Percentiles rank a stretch among this genome's conserved stretches.
Evolutionary conservation across 768 basidiomycete species (phyloP).

Genomic region (Boletellus sp.): DNA sequence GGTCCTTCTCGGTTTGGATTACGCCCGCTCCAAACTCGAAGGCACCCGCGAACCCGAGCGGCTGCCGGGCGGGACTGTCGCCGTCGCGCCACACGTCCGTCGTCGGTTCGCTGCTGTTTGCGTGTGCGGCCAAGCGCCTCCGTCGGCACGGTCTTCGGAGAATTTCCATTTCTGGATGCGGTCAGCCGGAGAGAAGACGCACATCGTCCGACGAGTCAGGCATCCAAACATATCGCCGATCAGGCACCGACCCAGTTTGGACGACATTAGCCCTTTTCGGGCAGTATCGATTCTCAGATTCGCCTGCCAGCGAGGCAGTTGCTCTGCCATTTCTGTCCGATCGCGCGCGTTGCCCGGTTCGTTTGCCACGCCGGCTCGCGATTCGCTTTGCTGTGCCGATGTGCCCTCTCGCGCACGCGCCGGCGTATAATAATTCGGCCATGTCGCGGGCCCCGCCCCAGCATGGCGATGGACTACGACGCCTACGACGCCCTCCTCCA

Average conservation of each 20-base stretch:
- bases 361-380: conserved; percentile 2
- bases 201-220: conserved; percentile 8
- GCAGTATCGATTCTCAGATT: conserved; percentile 18
- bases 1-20: conserved; percentile 6
- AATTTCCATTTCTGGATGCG: no score
- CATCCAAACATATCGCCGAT: conserved; percentile 19
- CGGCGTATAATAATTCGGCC: conserved; percentile 20
- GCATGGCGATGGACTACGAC: conserved; percentile 53
- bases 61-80: no score
- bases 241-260: conserved; percentile 17
- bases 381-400: neutral
- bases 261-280: conserved; percentile 5
- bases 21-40: conserved; percentile 6
- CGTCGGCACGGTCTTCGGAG: no score
- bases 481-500: conserved; percentile 77
- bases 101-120: no score
- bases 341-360: neutral
- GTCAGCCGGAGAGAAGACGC: no score
- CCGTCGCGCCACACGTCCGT: no score
- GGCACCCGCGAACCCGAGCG: conserved; percentile 7
- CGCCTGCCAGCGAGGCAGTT: conserved; percentile 4
- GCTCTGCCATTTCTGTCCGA: neutral
- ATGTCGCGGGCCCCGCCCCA: conserved; percentile 1
- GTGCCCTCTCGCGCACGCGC: neutral
- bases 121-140: no score